Base-by-base conservation (phyloP, 2,329 filamentous ascomycete species). In the Microdochium bolleyi region DNA sequence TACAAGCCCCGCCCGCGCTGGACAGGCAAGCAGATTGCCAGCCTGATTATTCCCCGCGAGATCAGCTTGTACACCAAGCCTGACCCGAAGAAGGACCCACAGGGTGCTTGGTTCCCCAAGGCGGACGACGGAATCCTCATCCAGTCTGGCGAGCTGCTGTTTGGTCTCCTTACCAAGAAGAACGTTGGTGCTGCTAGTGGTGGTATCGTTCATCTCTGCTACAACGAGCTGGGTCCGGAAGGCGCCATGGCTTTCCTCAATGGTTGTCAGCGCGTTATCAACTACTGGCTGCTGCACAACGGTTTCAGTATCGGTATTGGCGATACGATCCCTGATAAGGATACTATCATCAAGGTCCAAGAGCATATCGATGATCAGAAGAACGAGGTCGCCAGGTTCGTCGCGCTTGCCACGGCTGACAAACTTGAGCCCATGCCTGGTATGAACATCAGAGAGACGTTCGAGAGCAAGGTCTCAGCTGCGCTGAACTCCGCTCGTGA, bases 221-320 rank as follows among this genome's bases (percentile, higher is more conserved):
- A 88, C 80, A 99, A 99, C 66, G 92, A 97, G 70, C 85, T 94
- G 57, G 92, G 94, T 11, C 82, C 87, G 32, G 83, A 88, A 24
- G 87, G 87, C 49, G 89, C 94, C 21, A 92, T 99, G 76, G 85
- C 84, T 56, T 99, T 99, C 76, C 89, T 99, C 73, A 96, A 96
- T 66, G 92, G 92, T 59, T 87, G 89, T 53, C 95, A 99, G 72
- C 86, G 90, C 51, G 90, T 97, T 52, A 88, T 97, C 61, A 95
- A 92, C 66, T 96, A 97, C 73, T 99, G 94, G 94, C 83, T 99
- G 44, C 75, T 97, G 38, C 92, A 99, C 70, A 88, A 95, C 62
- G 94, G 94, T 50, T 94, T 95, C 78, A 96, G 91, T 71, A 96
- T 99, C 59, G 94, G 94, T 73, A 96, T 99, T 62, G 95, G 94